Base-by-base conservation (phyloP, 441 rosid genomes). In the Adansonia madagascariensis region DNA sequence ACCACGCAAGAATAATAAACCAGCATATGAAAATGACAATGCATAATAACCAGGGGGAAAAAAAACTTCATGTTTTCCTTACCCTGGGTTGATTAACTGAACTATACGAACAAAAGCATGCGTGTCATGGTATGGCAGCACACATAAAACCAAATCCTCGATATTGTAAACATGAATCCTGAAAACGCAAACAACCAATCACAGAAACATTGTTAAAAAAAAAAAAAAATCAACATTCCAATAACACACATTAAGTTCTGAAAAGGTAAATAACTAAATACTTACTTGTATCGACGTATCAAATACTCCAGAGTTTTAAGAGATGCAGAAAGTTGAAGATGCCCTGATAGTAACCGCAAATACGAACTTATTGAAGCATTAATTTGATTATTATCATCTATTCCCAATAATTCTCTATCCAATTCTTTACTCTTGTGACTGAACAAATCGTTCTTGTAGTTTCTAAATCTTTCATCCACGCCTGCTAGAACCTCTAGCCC, bases 211-310 rank as follows among this genome's bases (percentile, higher is more conserved):
- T n/a, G 65, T 22, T 8, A 50, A 24, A 8, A 63, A 55, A 27
- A 27, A 27, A 27, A 27, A 64, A 65, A 59, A 18, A 20, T 0
- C n/a, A 50, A 35, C 14, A 75, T 11, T 14, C 60, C 43, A 64
- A 11, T 17, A 64, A 7, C 17, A 7, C 2, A 53, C 64, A 31
- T 46, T 15, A 52, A 12, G 22, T 15, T 10, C 8, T n/a, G 3
- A 70, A 56, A 65, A 71, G 12, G 46, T 20, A 47, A 44, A 43
- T 18, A 22, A 15, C 18, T 11, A 12, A 53, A 44, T 7, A 44
- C 91, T 80, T 83, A 97, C 99, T 92, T 92, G 85, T 91, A 92
- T 93, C 96, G 85, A 31, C 99, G 89, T 71, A 97, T 90, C 85
- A 97, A 88, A 86, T 93, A 97, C 92, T 97, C 99, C 3, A 94